These are phyloP conservation scores for Ogataea henricii DNA, from an alignment of 805 yeast genomes.

Conservation along the genomic window DNA sequence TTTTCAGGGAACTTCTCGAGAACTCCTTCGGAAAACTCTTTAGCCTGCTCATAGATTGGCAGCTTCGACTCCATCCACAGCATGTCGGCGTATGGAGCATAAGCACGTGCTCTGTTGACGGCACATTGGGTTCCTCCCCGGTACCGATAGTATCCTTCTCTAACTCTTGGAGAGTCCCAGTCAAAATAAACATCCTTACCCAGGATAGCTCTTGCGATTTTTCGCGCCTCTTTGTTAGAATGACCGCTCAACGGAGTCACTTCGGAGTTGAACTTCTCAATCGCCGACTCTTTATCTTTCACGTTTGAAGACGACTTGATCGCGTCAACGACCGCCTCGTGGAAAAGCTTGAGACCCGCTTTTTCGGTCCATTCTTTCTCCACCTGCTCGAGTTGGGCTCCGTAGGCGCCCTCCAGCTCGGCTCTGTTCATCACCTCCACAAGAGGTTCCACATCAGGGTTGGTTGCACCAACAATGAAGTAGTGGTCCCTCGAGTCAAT, in stretches of 20 bases:
- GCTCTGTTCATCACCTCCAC: constrained; percentile 80
- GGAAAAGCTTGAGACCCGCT: constrained; percentile 86
- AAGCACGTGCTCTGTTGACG: constrained; percentile 93
- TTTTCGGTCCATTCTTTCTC: constrained; percentile 81
- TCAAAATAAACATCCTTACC: constrained; percentile 86
- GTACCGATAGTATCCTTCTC: constrained; percentile 97
- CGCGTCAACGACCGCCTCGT: constrained; percentile 86
- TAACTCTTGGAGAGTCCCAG: constrained; percentile 94
- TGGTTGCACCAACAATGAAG: constrained; percentile 88
- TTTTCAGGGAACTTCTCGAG: constrained; percentile 78
- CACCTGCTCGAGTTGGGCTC: constrained; percentile 66
- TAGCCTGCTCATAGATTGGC: constrained; percentile 92
- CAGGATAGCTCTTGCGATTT: constrained; percentile 68
- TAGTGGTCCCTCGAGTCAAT: constrained; percentile 94
- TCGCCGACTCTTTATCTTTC: constrained; percentile 61
- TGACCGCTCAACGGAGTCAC: constrained; percentile 76
- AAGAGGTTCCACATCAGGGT: constrained; percentile 74
- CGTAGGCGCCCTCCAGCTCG: constrained; percentile 71
- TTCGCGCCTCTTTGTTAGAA: constrained; percentile 78
- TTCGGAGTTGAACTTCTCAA: constrained; percentile 62
- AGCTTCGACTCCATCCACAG: constrained; percentile 98
- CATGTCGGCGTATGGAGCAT: constrained; percentile 91
- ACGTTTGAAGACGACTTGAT: constrained; percentile 57
- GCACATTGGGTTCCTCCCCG: constrained; percentile 97
- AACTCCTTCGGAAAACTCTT: constrained; percentile 93